These are phyloP conservation scores for Bocquillonia castaneifolia DNA, from an alignment of 441 rosid genomes.

Conservation along the genomic window DNA sequence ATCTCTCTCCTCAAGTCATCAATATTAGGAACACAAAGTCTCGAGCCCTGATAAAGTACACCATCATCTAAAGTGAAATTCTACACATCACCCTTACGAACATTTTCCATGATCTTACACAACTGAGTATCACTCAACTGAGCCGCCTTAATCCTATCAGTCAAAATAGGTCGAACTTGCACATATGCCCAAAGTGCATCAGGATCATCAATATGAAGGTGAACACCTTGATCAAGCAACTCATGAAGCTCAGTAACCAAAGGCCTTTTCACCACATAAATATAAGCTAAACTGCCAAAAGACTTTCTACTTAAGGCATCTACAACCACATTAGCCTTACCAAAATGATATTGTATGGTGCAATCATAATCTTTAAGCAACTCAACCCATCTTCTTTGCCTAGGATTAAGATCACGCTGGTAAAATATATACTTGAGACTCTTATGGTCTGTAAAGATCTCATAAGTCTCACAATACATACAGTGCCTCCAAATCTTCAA, in stretches of 20 bases:
- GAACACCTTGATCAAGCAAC: not conserved
- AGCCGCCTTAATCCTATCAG: not conserved
- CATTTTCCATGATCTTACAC: no score
- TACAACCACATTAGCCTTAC: not conserved
- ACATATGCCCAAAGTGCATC: not conserved
- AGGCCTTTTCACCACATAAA: not conserved
- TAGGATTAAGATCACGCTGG: not conserved
- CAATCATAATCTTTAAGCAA: no score
- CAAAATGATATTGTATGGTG: not conserved
- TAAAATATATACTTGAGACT: not conserved
- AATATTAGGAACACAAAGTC: not conserved
- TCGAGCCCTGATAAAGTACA: not conserved
- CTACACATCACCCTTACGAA: no score
- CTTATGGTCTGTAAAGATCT: no score
- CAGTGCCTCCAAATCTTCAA: no score
- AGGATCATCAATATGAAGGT: not conserved
- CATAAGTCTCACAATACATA: no score
- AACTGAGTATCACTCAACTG: not conserved
- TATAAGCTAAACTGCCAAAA: not conserved
- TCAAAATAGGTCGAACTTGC: no score
- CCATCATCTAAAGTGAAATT: no score
- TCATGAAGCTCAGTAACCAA: not conserved
- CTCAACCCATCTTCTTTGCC: not conserved
- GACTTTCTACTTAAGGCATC: no score
- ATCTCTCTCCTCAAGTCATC: not conserved